Conservation (phyloP, 768 basidiomycete genomes). For the Tulasnella sp. region DNA sequence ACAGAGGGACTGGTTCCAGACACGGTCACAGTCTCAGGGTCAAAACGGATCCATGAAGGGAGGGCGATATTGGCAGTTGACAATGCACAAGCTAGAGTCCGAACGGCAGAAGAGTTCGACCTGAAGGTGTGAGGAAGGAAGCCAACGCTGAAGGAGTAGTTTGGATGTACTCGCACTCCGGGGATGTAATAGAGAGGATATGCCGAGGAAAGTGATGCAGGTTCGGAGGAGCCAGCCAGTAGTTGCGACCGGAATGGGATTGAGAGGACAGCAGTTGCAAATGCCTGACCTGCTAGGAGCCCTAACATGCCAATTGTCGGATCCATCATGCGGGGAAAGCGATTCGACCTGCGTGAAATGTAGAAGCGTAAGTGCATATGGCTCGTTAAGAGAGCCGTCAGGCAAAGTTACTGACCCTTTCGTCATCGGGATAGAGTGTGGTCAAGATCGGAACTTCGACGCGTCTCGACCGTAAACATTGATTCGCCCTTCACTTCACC, state of each 20-base stretch:
- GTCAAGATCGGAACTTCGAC: background rate
- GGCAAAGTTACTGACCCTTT: background rate
- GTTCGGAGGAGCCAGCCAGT: background rate
- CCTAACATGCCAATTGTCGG: background rate
- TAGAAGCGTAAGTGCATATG: background rate
- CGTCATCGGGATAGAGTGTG: background rate
- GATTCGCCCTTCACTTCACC: background rate
- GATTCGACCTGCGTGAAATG: background rate
- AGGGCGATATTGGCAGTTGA: background rate
- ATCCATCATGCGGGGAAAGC: background rate
- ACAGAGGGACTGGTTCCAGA: background rate
- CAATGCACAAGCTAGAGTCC: background rate
- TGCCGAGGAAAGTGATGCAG: background rate
- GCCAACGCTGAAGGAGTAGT: background rate
- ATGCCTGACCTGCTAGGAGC: background rate
- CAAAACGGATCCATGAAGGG: background rate
- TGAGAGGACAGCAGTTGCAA: background rate
- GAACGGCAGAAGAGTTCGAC: background rate
- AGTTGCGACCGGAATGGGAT: slow-evolving; percentile 1
- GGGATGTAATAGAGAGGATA: background rate
- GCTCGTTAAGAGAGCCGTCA: background rate
- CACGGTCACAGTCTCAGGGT: background rate
- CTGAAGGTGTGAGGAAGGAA: background rate
- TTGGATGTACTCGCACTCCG: background rate
- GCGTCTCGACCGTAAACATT: background rate